Evolutionary conservation across 2,329 filamentous ascomycete genomes (phyloP), one percentile per base, ranked within the genome.

Genomic region (Didymella lethalis): DNA sequence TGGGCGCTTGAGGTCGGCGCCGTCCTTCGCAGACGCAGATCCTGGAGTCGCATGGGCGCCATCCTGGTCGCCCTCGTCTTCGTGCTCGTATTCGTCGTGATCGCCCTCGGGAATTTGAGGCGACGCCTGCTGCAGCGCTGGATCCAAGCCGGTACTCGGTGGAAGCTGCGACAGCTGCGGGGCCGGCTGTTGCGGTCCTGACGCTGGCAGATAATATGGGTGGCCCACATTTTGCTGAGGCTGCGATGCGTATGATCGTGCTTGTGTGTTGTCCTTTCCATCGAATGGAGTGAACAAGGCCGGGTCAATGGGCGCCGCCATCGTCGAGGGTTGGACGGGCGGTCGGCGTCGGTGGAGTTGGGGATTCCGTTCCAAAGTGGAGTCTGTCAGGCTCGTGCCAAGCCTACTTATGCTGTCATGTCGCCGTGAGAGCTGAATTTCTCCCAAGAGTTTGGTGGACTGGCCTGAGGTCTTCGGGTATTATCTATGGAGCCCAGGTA

Each of bases 1-100:
- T 5, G 80, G 79, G 11, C 80, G 75, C 72, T 82, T 82, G 55
- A 78, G 62, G 59, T 82, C 80, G 58, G 62, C 64, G 2, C 69
- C 70, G 4, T 72, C 73, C 60, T 71, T 74, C 53, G 61, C 69
- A 38, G 71, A 72, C 52, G 62, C 69, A 40, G 71, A 72, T 4
- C 70, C 72, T 11, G 72, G 72, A 0, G 72, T 73, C 28, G 55
- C 69, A 40, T 65, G 71, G 18, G 65, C 29, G 43, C 69, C 70
- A 45, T 75, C 67, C 53, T 71, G 68, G 29, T 74, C 72, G 57
- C 62, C 69, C 3, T 75, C 72, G 12, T 66, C 62, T 8, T 71
- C 72, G 23, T 67, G 62, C 18, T 75, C 69, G 48, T 76, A 64
- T 8, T 74, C 67, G 32, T 75, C 71, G 31, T 66, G 64, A 45